Evolutionary conservation across 2,329 filamentous ascomycete genomes (phyloP).

Genomic region (Aspergillus niger): DNA sequence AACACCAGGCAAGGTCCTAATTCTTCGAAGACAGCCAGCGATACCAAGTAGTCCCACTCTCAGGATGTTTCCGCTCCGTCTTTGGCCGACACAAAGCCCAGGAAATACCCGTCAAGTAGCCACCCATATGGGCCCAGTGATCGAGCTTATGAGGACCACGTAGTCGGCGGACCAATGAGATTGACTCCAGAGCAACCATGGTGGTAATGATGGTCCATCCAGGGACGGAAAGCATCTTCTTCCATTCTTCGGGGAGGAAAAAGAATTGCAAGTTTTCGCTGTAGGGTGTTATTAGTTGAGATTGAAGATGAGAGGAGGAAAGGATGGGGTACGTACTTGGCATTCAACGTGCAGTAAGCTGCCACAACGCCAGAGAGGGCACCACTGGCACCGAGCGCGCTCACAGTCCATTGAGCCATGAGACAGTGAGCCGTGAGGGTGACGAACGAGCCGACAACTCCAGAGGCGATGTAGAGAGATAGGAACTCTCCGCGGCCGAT

Average conservation of each 20-base stretch:
- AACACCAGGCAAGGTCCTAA: background rate
- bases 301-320: no score
- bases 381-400: constrained; percentile 55
- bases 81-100: constrained; percentile 19
- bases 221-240: constrained; percentile 45
- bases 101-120: constrained; percentile 40
- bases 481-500: constrained; percentile 59
- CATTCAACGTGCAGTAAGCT: constrained; percentile 52
- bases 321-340: constrained; percentile 37
- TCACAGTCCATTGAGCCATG: constrained; percentile 45
- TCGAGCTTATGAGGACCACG: constrained; percentile 38
- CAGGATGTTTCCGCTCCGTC: constrained; percentile 15
- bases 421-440: constrained; percentile 51
- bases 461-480: constrained; percentile 53
- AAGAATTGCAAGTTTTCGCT: constrained; percentile 46
- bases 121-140: constrained; percentile 46
- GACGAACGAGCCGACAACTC: constrained; percentile 49
- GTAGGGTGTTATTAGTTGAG: background rate
- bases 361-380: constrained; percentile 53
- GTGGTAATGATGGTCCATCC: constrained; percentile 41
- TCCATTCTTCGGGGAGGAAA: constrained; percentile 43
- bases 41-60: background rate
- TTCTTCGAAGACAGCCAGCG: background rate
- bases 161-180: constrained; percentile 35
- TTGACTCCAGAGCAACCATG: constrained; percentile 41